Evolutionary conservation across 129 eudicot genomes (phyloP), one percentile per base, ranked within the genome.

Genomic region (Scalesia atractyloides): DNA sequence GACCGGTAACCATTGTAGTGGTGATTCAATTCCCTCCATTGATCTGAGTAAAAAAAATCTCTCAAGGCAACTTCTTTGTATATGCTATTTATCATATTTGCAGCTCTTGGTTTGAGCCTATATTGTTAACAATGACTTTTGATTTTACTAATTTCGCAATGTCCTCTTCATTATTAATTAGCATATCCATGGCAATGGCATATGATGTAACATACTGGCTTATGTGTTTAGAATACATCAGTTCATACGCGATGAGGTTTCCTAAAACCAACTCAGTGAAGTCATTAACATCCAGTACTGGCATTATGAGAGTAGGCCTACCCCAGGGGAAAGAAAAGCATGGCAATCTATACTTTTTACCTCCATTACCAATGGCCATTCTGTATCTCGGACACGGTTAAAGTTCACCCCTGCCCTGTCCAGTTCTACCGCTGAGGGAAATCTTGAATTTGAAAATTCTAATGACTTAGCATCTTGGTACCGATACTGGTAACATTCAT

Each of bases 231-330:
- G 47, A 49, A 2, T 30, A 3, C 34, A 65, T 44, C 26, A 26
- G 53, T 49, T 76, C 80, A 14, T 39, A 76, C 10, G 69, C 80
- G n/a, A 76, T 67, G 8, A 76, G 47, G 62, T 76, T 76, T 56
- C 69, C 57, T 7, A 76, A 48, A 49, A 53, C 17, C 17, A 39
- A 44, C 24, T 67, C 80, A 6, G 80, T 76, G 74, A 10, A 14
- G 2, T 76, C 68, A 2, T 56, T 15, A 11, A 56, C 19, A 52
- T 12, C 15, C 63, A 74, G 0, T 47, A 13, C 36, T 13, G 79
- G 62, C 63, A 74, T 62, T 26, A 5, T 62, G 51, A 74, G 61
- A 61, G 20, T 74, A 34, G 53, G 48, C 36, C 34, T 39, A 11
- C 53, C 75, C 63, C 54, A 70, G 7, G n/a, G 56, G 50, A 26